Percentiles rank a stretch among this genome's conserved stretches.
Conservation (phyloP, 2,329 filamentous ascomycete species). For the Fusarium circinatum region DNA sequence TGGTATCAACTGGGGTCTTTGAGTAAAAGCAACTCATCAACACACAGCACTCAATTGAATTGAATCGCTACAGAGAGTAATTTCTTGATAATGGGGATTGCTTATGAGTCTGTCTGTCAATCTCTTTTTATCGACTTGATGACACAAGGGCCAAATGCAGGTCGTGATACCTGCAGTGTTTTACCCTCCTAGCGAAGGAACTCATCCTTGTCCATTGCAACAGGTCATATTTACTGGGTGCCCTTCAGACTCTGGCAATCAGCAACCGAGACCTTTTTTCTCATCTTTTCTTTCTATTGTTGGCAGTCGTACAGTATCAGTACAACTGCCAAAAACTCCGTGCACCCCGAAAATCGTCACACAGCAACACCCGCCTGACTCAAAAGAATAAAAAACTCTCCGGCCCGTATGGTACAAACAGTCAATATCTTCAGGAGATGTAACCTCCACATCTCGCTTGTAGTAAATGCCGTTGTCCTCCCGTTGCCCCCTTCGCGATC, state of each 20-base stretch:
- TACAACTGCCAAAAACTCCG: constrained; percentile 12
- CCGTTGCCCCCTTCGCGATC: constrained; percentile 5
- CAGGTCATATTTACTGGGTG: not conserved
- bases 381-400: constrained; percentile 16
- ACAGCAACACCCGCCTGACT: constrained; percentile 16
- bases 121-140: not conserved
- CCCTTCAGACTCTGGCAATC: not conserved
- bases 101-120: not conserved
- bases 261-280: not conserved
- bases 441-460: constrained; percentile 11
- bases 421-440: not conserved
- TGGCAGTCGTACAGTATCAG: not conserved
- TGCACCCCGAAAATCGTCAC: constrained; percentile 26
- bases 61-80: too few species aligned
- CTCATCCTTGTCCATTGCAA: not conserved
- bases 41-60: not conserved
- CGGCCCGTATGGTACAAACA: constrained; percentile 3
- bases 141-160: not conserved
- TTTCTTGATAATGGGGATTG: not conserved
- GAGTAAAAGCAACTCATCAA: not conserved
- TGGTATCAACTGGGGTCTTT: not conserved
- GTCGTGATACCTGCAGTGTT: not conserved
- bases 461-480: constrained; percentile 26
- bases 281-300: not conserved
- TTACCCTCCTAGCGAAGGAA: not conserved